Base-by-base conservation (phyloP, 805 yeast species). In the Lipomyces chichibuensis region DNA sequence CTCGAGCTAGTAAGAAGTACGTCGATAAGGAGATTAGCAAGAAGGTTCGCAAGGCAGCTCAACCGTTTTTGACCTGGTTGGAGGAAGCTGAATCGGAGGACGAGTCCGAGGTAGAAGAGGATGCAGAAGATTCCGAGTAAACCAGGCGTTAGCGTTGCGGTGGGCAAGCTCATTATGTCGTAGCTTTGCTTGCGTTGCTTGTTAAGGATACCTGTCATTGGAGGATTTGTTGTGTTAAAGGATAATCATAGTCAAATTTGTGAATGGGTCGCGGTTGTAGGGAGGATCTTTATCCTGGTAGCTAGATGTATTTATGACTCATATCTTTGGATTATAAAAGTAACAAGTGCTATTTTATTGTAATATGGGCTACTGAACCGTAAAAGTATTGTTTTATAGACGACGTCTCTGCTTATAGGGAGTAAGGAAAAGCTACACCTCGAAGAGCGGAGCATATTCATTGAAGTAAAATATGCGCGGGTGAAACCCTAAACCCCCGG, bases 1-100 rank as follows among this genome's bases (percentile, higher is more conserved):
- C 94, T 62, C 92, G 87, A 80, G 93, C 91, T 59, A 90, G 97
- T 62, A 92, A 92, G 83, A 93, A 92, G 80, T 95, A 88, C 75
- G 97, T 95, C 68, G 90, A 96, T 69, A 95, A 94, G 82, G 96
- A 92, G 58, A 84, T 87, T 43, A 89, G 96, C 62, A 94, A 94
- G 83, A 94, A 91, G 84, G 97, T 93, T 61, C 90, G 97, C 80
- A 91, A 88, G 80, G 95, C 97, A 57, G 98, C 98, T 69, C 93
- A 92, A 81, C 97, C 98, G 37, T 95, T 95, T 81, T 82, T 95
- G 71, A 87, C 89, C 72, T 95, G 99, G 99, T 86, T 95, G 73
- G 88, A 92, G 77, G 93, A 90, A 79, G 98, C 99, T 68, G 84
- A 84, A 71, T 90, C 87, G 72, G 89, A 86, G 59, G 91, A 87